These are phyloP conservation scores for Amanita rubescens DNA, from an alignment of 768 basidiomycete species.

Conservation along the genomic window DNA sequence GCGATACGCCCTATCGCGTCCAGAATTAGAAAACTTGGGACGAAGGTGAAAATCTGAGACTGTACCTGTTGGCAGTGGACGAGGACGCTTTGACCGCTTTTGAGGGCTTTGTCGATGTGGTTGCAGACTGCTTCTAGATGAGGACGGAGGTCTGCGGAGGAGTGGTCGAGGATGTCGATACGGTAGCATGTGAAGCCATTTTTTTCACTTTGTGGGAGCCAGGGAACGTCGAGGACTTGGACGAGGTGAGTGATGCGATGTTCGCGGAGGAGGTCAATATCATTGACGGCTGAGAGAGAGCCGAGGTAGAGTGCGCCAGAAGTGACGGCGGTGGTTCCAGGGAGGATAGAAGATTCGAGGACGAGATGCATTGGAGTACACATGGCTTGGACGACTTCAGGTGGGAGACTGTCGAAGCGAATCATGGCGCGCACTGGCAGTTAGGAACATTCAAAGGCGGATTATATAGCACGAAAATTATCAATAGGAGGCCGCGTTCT, in stretches of 20 bases:
- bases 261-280: conserved; percentile 40
- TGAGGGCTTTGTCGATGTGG: conserved; percentile 57
- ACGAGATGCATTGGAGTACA: conserved; percentile 82
- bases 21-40: neutral
- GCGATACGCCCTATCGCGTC: conserved; percentile 61
- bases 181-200: conserved; percentile 49
- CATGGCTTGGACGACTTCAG: conserved; percentile 77
- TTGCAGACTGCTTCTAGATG: conserved; percentile 64
- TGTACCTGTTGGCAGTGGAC: conserved; percentile 81
- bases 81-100: conserved; percentile 55
- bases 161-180: conserved; percentile 61
- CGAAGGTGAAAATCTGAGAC: neutral
- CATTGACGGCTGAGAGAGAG: conserved; percentile 52
- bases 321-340: conserved; percentile 16
- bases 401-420: conserved; percentile 66
- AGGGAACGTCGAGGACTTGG: conserved; percentile 56
- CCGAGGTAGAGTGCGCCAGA: conserved; percentile 62
- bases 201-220: conserved; percentile 43
- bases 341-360: conserved; percentile 32
- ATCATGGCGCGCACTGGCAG: conserved; percentile 45
- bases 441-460: neutral
- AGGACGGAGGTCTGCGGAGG: conserved; percentile 53
- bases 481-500: no score
- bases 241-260: conserved; percentile 49
- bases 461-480: neutral